Evolutionary conservation across 441 rosid genomes (phyloP).

Genomic region (Eutrema salsugineum): DNA sequence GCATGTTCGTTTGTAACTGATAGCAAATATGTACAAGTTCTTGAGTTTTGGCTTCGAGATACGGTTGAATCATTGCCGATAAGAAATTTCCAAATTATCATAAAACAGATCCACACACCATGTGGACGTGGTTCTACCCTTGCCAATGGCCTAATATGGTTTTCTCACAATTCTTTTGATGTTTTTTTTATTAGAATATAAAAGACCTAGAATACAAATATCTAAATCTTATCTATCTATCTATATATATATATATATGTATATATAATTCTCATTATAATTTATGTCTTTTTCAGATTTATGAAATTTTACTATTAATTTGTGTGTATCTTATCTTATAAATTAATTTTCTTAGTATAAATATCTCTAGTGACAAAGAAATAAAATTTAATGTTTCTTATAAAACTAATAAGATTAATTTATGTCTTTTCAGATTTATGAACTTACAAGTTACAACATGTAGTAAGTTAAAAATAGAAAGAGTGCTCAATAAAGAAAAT

Average conservation of each 20-base stretch:
- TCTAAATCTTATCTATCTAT: too few relatives aligned
- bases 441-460: neutral
- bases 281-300: too few relatives aligned
- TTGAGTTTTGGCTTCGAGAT: constrained; percentile 5
- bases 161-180: neutral
- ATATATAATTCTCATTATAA: too few relatives aligned
- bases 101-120: constrained; percentile 23
- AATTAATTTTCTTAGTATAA: too few relatives aligned
- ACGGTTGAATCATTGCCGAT: neutral
- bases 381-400: too few relatives aligned
- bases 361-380: too few relatives aligned
- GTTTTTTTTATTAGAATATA: neutral
- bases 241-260: too few relatives aligned
- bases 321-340: too few relatives aligned
- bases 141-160: neutral
- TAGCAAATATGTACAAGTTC: neutral
- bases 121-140: constrained; percentile 21
- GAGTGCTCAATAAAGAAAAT: neutral
- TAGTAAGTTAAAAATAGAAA: neutral
- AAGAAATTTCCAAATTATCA: neutral
- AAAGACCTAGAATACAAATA: neutral
- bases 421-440: too few relatives aligned
- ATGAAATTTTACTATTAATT: too few relatives aligned
- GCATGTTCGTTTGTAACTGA: neutral
- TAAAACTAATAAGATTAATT: too few relatives aligned